A percentile compares a stretch with the other conserved stretches of the same genome.
phyloP scores from a whole-genome alignment of 2,329 filamentous ascomycete genomes.

The Ceratocystis diversiconidia region DNA sequence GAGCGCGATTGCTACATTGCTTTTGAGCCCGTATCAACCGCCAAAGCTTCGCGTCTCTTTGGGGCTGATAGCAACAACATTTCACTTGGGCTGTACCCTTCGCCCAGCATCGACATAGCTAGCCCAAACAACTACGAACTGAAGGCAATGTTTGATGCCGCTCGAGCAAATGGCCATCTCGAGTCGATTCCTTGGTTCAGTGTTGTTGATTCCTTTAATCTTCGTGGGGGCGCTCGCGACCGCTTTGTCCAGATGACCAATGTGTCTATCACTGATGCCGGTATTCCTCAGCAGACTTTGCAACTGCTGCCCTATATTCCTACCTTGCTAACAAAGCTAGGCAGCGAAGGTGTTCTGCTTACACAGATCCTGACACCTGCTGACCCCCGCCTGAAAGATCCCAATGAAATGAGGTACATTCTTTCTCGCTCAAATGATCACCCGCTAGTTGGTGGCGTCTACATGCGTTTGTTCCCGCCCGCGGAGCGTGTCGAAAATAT shows the following conservation, averaged over 20 bases:
- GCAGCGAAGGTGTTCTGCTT: slow-evolving; percentile 58
- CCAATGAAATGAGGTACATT: slow-evolving; percentile 53
- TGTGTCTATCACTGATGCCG: slow-evolving; percentile 54
- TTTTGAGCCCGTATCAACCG: slow-evolving; percentile 79
- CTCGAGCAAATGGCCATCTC: slow-evolving; percentile 51
- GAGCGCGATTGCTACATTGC: slow-evolving; percentile 45
- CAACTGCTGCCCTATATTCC: slow-evolving; percentile 83
- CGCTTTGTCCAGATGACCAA: slow-evolving; percentile 57
- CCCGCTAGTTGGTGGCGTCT: slow-evolving; percentile 55
- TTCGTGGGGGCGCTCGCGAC: slow-evolving; percentile 57
- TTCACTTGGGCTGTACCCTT: slow-evolving; percentile 41
- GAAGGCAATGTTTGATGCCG: slow-evolving; percentile 59
- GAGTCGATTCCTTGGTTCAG: slow-evolving; percentile 62
- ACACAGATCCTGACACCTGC: slow-evolving; percentile 53
- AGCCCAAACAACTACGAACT: slow-evolving; percentile 80
- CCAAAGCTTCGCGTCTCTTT: slow-evolving; percentile 63
- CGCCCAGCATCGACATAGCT: slow-evolving; percentile 53
- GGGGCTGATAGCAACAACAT: slow-evolving; percentile 26
- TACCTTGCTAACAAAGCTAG: slow-evolving; percentile 72
- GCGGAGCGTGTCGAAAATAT: slow-evolving; percentile 46
- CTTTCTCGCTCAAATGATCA: slow-evolving; percentile 47
- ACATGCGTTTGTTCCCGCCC: slow-evolving; percentile 60
- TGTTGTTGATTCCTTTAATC: slow-evolving; percentile 64
- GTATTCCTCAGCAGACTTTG: slow-evolving; percentile 69
- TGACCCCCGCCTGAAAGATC: slow-evolving; percentile 51